Conservation (phyloP, 768 basidiomycete genomes). For the Suillus subaureus region DNA sequence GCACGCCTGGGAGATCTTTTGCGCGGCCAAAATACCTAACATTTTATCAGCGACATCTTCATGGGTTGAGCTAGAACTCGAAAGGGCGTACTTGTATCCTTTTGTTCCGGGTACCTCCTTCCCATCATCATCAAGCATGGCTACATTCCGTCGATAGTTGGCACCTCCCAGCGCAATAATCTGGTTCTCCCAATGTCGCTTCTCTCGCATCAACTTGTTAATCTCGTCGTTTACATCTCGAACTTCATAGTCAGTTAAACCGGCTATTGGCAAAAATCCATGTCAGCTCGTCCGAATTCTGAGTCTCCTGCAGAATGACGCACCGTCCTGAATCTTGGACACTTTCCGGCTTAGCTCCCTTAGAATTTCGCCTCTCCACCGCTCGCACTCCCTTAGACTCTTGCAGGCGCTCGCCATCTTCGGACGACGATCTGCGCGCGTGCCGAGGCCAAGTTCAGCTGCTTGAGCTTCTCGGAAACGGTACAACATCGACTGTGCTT, state of each 20-base stretch:
- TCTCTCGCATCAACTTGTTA: conserved; percentile 93
- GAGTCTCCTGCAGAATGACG: conserved; percentile 29
- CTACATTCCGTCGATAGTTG: conserved; percentile 91
- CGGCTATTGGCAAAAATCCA: conserved; percentile 52
- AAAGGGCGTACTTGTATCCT: conserved; percentile 83
- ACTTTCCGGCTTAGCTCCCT: conserved; percentile 96
- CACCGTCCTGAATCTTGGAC: conserved; percentile 96
- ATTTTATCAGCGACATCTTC: background rate
- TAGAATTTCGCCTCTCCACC: conserved; percentile 95
- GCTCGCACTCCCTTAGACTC: conserved; percentile 89
- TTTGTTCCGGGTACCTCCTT: conserved; percentile 96
- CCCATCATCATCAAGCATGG: conserved; percentile 93
- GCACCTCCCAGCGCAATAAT: conserved; percentile 96
- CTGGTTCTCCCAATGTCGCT: conserved; percentile 97
- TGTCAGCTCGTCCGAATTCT: background rate
- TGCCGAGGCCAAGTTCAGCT: conserved; percentile 90
- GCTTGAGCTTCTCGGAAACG: conserved; percentile 97
- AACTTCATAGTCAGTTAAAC: conserved; percentile 92
- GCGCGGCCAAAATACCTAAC: conserved; percentile 94
- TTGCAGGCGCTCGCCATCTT: conserved; percentile 92
- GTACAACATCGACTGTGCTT: conserved; percentile 93
- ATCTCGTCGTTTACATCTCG: conserved; percentile 95
- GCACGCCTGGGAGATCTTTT: conserved; percentile 93
- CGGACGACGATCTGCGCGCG: conserved; percentile 82
- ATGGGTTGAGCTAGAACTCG: background rate